Evolutionary conservation across 2,329 filamentous ascomycete species (phyloP), one percentile per base, ranked within the genome.

Genomic region (Fusarium liriodendri): DNA sequence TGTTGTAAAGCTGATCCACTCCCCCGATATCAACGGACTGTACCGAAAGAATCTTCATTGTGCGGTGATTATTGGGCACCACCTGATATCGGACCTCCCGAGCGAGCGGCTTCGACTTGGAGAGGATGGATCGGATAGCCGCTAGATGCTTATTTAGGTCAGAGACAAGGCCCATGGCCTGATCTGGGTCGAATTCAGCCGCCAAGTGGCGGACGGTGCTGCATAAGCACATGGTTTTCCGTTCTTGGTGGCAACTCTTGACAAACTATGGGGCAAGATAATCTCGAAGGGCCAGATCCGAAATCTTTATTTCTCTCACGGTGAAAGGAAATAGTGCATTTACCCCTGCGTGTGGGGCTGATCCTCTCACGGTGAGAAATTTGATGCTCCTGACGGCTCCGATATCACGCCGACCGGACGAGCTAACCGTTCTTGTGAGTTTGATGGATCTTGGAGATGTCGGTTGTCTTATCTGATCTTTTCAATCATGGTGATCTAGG

Each of bases 51-150:
- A 79, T 79, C 67, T 81, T 82, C 37, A 66, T 75, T 1, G 79
- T 82, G 3, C 80, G 78, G 55, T 80, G 77, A 32, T 80, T 82
- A 57, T 73, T 80, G 0, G 79, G 75, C 13, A 75, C 74, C 47
- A 82, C 72, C 54, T 77, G 77, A 61, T 80, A 82, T 6, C 78
- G 77, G 14, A 81, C 75, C 47, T 80, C 76, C 47, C 79, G 79
- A 8, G 77, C 66, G 50, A 79, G 71, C 22, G 74, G 55, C 62
- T 79, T 80, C 29, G 80, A 81, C 68, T 74, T 75, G 6, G 76
- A 66, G 11, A 82, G 71, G 2, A 82, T 73, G 6, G 67, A 45
- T 3, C 74, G 78, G 5, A 81, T 52, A 2, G 72, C 70, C 11
- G 70, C 74, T 9, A 81, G 67, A 38, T 81, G 80, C n/a, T 70